These are phyloP conservation scores for Lentinula edodes DNA, from an alignment of 768 basidiomycete species.

Conservation along the genomic window DNA sequence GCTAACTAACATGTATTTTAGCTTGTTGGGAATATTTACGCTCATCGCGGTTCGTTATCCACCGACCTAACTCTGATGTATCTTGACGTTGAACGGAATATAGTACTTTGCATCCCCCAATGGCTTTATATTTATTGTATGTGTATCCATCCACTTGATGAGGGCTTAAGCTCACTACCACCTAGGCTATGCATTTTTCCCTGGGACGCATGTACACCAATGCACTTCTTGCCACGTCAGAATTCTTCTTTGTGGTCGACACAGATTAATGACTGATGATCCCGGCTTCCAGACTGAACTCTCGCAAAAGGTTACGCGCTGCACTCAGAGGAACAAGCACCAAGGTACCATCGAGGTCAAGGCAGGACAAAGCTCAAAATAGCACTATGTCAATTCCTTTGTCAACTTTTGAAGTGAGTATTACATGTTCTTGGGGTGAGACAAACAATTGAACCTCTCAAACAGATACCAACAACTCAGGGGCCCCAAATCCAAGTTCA, in stretches of 20 bases:
- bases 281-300: neutral
- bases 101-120: conserved; percentile 14
- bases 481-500: neutral
- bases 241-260: neutral
- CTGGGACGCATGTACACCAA: conserved; percentile 20
- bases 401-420: neutral
- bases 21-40: conserved; percentile 9
- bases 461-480: neutral
- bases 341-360: neutral
- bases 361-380: neutral
- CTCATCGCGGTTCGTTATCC: conserved; percentile 8
- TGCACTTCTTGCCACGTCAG: conserved; percentile 18
- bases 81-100: neutral
- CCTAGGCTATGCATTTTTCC: conserved; percentile 20
- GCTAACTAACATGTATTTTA: neutral
- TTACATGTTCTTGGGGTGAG: too few relatives aligned
- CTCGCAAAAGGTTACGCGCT: neutral
- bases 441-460: neutral
- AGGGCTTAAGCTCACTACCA: neutral
- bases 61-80: too few relatives aligned
- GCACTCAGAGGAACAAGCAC: neutral
- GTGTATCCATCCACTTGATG: neutral
- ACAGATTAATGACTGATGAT: neutral
- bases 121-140: conserved; percentile 17
- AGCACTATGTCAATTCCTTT: neutral